phyloP scores from a whole-genome alignment of 441 rosid genomes.

The Jatropha multifida region DNA sequence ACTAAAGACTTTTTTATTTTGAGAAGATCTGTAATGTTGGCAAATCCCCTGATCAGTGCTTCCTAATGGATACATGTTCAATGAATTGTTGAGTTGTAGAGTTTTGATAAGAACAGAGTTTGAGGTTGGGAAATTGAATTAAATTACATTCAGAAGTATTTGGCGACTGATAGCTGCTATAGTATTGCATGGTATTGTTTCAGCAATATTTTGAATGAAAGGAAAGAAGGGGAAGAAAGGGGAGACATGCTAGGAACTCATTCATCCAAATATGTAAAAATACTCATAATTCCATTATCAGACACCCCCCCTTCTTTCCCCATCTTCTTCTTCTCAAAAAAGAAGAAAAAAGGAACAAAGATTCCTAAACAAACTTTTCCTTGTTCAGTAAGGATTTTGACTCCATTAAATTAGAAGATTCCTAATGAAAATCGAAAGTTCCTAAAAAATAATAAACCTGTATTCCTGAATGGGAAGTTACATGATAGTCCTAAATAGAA shows the following conservation, averaged over 20 bases:
- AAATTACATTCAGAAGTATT: not conserved
- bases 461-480: conserved; percentile 3
- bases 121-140: not conserved
- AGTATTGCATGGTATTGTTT: not conserved
- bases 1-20: not conserved
- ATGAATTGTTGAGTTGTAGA: not conserved
- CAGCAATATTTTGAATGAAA: not conserved
- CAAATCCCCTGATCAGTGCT: not conserved
- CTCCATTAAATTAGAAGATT: not conserved
- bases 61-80: not conserved
- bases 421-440: not conserved
- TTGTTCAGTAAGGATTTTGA: too few relatives aligned
- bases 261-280: not conserved
- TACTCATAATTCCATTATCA: not conserved
- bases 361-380: not conserved
- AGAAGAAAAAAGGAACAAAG: not conserved
- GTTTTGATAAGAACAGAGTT: not conserved
- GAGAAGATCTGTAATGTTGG: not conserved
- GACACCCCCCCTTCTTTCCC: not conserved
- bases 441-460: not conserved
- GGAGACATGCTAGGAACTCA: not conserved
- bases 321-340: too few relatives aligned
- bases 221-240: not conserved
- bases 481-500: not conserved
- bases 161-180: not conserved